These are phyloP conservation scores for Suhomyces xylopsoci DNA, from an alignment of 805 yeast genomes.

Conservation along the genomic window DNA sequence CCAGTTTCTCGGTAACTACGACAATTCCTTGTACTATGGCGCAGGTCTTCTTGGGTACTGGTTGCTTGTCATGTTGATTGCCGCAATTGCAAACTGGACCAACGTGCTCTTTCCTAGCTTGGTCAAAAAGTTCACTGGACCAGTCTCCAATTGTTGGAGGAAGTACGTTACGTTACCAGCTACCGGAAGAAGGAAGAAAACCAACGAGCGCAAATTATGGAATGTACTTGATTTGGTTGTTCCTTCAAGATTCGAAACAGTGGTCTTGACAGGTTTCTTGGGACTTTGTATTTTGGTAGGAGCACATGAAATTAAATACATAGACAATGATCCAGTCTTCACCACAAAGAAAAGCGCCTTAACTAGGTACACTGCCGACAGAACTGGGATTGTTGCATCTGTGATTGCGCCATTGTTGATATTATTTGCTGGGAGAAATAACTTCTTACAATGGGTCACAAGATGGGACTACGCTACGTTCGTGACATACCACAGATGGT, in stretches of 20 bases:
- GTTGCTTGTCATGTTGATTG: conserved; percentile 13
- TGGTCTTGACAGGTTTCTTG: conserved; percentile 24
- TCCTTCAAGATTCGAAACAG: conserved; percentile 36
- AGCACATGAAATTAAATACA: conserved; percentile 8
- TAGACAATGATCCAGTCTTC: conserved; percentile 15
- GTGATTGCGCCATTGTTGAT: conserved; percentile 24
- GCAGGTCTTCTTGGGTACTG: conserved; percentile 19
- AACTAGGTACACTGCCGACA: conserved; percentile 39
- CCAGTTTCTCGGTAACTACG: conserved; percentile 21
- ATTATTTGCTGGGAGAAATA: conserved; percentile 24
- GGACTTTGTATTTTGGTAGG: conserved; percentile 13
- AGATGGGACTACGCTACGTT: conserved; percentile 12
- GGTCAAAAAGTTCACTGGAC: conserved; percentile 27
- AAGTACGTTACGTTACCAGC: conserved; percentile 20
- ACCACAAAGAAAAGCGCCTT: conserved; percentile 7
- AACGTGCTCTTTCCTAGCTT: conserved; percentile 31
- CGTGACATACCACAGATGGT: conserved; percentile 23
- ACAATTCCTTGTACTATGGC: conserved; percentile 25
- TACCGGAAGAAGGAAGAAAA: conserved; percentile 15
- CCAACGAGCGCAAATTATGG: conserved; percentile 16
- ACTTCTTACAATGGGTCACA: conserved; percentile 14
- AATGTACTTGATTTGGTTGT: conserved; percentile 22
- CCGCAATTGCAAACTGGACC: conserved; percentile 10
- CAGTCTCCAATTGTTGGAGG: conserved; percentile 11
- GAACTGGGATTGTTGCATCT: conserved; percentile 49